Base-by-base conservation (phyloP, 2,329 filamentous ascomycete genomes). In the Claviceps digitariae region DNA sequence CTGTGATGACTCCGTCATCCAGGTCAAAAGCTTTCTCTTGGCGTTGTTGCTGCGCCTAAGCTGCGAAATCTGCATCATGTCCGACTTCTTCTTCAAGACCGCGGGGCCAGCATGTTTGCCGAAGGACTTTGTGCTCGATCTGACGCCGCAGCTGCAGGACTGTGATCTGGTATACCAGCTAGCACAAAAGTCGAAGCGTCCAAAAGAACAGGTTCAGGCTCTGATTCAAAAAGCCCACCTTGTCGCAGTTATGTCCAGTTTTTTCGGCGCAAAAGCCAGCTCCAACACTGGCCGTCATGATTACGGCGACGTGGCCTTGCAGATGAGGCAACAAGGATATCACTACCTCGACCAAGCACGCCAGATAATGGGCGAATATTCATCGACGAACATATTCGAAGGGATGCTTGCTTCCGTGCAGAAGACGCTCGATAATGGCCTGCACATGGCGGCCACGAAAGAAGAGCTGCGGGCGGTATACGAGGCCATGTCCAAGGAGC, bases 381-480 rank as follows among this genome's bases (percentile, higher is more conserved):
- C 12, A 17, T 36, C 40, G 12, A 36, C 40, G 21, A 45, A 20
- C 20, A 20, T 12, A 12, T 13, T 51, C 21, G 27, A 15, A 3
- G 25, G 6, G 36, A 40, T 45, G 21, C 31, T 51, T 31, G 40
- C 31, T 4, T 13, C 20, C 25, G 7, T 45, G 10, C 40, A 45
- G n/a, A 13, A 10, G n/a, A n/a, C 23, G 13, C 40, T 51, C 41
- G 29, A 51, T 27, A 67, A 67, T 8, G 66, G 66, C 0, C 78
- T 79, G 57, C 78, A 80, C 62, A 62, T 64, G 2, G 55, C 68
- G 0, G 72, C 82, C 15, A 74, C 71, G 0, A 69, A 66, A 10
- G 70, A 73, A 3, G 78, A 84, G 65, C 72, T 77, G 60, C 67
- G 69, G 36, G 71, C 67, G 1, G 71, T 81, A 2, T 70, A 75